Base-by-base conservation (phyloP, 108 stramenopile species). In the Schizochytrium sp. region DNA sequence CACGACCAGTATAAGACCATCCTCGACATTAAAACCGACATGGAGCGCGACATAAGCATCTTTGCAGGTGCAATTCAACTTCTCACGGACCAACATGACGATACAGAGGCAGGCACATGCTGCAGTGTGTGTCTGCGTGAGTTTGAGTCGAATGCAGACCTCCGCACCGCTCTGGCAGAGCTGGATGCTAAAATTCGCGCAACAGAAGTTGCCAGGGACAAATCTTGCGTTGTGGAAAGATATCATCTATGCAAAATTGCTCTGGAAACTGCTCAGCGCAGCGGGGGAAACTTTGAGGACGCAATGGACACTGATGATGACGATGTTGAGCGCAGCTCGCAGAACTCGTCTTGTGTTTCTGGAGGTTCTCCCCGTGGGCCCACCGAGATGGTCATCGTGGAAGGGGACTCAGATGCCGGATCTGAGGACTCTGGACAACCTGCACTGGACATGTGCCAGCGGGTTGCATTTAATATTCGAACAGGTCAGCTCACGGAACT, bases 31-130 rank as follows among this genome's bases (percentile, higher is more conserved):
- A 83, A 55, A 28, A 49, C 53, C 45, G 47, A 83, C 3, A 83
- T 49, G 50, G 76, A 83, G 53, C 47, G 76, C 50, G 76, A 83
- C 76, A 83, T 83, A 38, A 55, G 76, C 76, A 83, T 83, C 76
- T 83, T 83, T 53, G 76, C 76, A 0, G 76, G 76, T 53, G 76
- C 76, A n/a, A 49, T 83, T n/a, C 50, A 83, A 28, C 76, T 83
- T 46, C 76, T 83, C 53, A 53, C 76, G 28, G 53, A 55, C 15
- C 76, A 83, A 2, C 76, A 55, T 1, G 76, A 83, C 47, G 76
- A 83, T 10, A n/a, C 76, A 10, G 28, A 40, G 28, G 5, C 47
- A 47, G 55, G 50, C 76, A 5, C 50, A 47, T 83, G 76, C 76
- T 83, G 76, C 76, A 17, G 50, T n/a, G 76, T 83, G 15, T 83